Conservation (phyloP, 73 alveolate genomes). For the Symbiodinium pilosum region DNA sequence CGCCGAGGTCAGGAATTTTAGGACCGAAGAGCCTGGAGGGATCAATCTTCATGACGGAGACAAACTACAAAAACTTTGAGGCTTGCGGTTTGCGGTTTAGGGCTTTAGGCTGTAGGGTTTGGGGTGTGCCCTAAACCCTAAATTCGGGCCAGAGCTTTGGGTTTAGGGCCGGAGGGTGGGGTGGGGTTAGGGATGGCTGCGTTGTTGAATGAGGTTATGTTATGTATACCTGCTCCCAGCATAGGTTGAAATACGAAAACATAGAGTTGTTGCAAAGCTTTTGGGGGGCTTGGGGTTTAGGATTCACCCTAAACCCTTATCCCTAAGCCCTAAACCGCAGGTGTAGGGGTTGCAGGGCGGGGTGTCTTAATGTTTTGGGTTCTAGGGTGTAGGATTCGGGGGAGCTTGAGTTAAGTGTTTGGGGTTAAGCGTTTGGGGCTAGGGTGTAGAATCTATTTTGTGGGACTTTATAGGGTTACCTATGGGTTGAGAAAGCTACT, state of each 20-base stretch:
- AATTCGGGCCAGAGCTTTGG: too few species aligned
- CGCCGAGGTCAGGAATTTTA: constrained; percentile 38
- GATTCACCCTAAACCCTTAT: too few species aligned
- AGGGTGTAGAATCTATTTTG: background rate
- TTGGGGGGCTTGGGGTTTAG: too few species aligned
- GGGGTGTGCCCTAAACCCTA: background rate
- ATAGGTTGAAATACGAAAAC: too few species aligned
- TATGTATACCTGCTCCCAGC: too few species aligned
- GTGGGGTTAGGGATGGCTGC: background rate
- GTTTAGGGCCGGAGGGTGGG: background rate
- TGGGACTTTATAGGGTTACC: too few species aligned
- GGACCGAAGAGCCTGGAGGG: constrained; percentile 77
- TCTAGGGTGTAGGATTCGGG: background rate
- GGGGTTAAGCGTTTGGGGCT: background rate
- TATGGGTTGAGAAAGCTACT: too few species aligned
- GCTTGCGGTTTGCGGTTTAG: background rate
- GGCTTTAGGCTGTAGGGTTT: background rate
- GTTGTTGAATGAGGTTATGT: too few species aligned
- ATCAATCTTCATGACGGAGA: constrained; percentile 68
- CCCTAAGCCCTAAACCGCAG: too few species aligned
- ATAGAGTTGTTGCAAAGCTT: too few species aligned
- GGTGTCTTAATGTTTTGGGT: background rate
- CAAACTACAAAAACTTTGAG: constrained; percentile 87
- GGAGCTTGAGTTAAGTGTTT: background rate
- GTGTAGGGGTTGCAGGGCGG: too few species aligned